Percentiles rank a stretch among this genome's conserved stretches.
Evolutionary conservation across 2,329 filamentous ascomycete genomes (phyloP).

Genomic region (Exophiala spinifera): DNA sequence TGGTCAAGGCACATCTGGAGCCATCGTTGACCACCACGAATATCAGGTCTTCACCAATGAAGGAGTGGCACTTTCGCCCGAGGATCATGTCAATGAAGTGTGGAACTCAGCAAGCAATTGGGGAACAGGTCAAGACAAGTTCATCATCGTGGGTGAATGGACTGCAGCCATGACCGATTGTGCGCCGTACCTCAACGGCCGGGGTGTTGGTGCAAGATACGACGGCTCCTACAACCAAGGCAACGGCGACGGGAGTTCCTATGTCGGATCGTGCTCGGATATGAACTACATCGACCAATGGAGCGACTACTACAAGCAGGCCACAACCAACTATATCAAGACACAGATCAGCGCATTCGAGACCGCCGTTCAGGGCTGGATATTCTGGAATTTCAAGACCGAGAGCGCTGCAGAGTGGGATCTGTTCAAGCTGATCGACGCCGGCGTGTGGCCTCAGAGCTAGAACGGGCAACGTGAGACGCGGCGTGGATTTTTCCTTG

Average conservation of each 20-base stretch:
- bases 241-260: slow-evolving; percentile 35
- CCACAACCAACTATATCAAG: slow-evolving; percentile 45
- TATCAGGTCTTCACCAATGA: slow-evolving; percentile 61
- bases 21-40: slow-evolving; percentile 66
- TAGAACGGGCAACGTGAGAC: background rate
- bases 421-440: slow-evolving; percentile 42
- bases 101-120: slow-evolving; percentile 54
- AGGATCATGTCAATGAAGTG: slow-evolving; percentile 54
- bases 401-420: slow-evolving; percentile 50
- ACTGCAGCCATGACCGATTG: slow-evolving; percentile 63
- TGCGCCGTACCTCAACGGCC: slow-evolving; percentile 54
- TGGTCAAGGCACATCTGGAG: slow-evolving; percentile 46
- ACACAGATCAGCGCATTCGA: slow-evolving; percentile 47
- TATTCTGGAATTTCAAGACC: slow-evolving; percentile 53
- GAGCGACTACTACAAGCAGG: slow-evolving; percentile 36
- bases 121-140: slow-evolving; percentile 56
- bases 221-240: slow-evolving; percentile 32
- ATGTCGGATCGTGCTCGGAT: slow-evolving; percentile 54
- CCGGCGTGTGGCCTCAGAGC: slow-evolving; percentile 39
- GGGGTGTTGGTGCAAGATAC: slow-evolving; percentile 58
- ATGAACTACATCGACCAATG: slow-evolving; percentile 52
- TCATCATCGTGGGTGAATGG: slow-evolving; percentile 68
- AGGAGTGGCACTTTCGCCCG: slow-evolving; percentile 49
- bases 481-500: too few species aligned
- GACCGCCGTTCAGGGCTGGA: slow-evolving; percentile 41